Evolutionary conservation across 1,284 basidiomycete species (phyloP).

Genomic region (Ceratobasidium sp.): DNA sequence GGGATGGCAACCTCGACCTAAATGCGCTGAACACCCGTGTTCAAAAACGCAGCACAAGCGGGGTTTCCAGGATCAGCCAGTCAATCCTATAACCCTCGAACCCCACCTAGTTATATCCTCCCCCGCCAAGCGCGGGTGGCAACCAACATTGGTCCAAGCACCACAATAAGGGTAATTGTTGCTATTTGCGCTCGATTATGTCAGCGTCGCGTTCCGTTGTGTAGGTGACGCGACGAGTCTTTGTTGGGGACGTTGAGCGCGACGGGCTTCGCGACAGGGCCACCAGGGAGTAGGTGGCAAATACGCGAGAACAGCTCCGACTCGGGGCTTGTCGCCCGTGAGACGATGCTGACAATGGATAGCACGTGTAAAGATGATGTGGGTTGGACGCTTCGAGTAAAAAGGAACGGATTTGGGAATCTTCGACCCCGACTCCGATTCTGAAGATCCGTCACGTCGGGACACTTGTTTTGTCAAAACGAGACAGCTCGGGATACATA

Average conservation of each 20-base stretch:
- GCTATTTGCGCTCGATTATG: slow-evolving; percentile 21
- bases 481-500: slow-evolving; percentile 16
- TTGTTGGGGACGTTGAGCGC: no score
- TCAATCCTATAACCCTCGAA: slow-evolving; percentile 1
- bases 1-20: not conserved
- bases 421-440: no score
- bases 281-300: slow-evolving; percentile 10
- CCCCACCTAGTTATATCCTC: slow-evolving; percentile 7
- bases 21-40: slow-evolving; percentile 21
- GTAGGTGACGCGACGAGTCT: not conserved
- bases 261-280: not conserved
- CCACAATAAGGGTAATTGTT: slow-evolving; percentile 6
- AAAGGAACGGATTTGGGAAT: no score
- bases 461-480: slow-evolving; percentile 4
- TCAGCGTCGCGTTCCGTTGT: slow-evolving; percentile 30
- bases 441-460: no score
- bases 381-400: no score
- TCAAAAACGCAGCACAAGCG: slow-evolving; percentile 16
- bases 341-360: no score
- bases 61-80: not conserved
- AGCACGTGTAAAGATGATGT: no score
- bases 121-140: no score
- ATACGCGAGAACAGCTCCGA: not conserved
- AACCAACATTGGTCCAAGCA: no score
- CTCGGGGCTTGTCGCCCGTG: no score